phyloP scores from a whole-genome alignment of 371 early-diverging fungal genomes.

The Saksenaea vasiformis region DNA sequence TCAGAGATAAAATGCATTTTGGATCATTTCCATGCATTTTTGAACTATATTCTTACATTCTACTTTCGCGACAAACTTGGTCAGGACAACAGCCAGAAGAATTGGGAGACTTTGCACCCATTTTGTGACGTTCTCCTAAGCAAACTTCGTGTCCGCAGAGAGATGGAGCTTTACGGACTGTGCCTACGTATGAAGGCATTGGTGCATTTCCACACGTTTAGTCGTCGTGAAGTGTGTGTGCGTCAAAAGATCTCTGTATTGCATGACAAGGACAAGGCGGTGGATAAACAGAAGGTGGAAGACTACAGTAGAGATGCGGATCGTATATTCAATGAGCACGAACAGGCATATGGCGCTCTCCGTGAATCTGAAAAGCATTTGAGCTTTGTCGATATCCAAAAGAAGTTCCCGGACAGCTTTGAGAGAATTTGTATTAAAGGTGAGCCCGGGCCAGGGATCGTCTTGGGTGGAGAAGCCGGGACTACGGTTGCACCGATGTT shows the following conservation, averaged over 20 bases:
- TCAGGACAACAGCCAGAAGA: conserved; percentile 10
- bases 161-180: conserved; percentile 27
- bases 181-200: conserved; percentile 25
- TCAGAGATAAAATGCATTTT: conserved; percentile 16
- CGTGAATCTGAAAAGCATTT: conserved; percentile 31
- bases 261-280: neutral
- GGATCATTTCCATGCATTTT: conserved; percentile 38
- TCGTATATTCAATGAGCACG: conserved; percentile 20
- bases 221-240: conserved; percentile 14
- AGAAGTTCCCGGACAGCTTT: conserved; percentile 28
- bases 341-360: conserved; percentile 25
- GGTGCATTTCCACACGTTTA: conserved; percentile 31
- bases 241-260: conserved; percentile 5
- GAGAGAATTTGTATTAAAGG: conserved; percentile 28
- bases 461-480: conserved; percentile 46
- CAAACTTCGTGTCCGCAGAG: conserved; percentile 14
- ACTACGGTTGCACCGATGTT: conserved; percentile 29
- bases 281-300: conserved; percentile 3
- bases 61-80: conserved; percentile 23
- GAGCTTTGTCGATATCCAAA: conserved; percentile 15
- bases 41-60: conserved; percentile 40
- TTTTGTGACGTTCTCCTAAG: conserved; percentile 25
- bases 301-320: conserved; percentile 14
- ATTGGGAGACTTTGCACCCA: conserved; percentile 40
- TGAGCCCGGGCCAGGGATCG: conserved; percentile 31